phyloP scores from a whole-genome alignment of 1,284 basidiomycete species.

The Taiwanofungus camphoratus region DNA sequence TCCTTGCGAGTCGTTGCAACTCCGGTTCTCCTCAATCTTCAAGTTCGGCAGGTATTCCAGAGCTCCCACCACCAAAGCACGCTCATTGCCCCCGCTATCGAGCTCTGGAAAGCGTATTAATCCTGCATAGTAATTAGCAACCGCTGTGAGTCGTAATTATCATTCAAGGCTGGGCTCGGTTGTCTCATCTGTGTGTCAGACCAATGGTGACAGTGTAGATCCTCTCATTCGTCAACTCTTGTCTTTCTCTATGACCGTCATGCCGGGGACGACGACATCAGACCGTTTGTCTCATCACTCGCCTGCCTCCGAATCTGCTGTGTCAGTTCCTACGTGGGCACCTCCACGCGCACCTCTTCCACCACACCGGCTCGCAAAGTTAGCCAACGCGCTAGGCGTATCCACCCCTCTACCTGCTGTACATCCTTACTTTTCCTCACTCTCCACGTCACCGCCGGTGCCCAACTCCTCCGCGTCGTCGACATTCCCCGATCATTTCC shows the following conservation, averaged over 20 bases:
- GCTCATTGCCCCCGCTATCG: too few species aligned
- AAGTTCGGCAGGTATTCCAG: too few species aligned
- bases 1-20: too few species aligned
- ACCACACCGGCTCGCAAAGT: conserved; percentile 68
- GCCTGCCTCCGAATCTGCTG: conserved; percentile 19
- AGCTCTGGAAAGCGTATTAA: too few species aligned
- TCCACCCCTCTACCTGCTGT: conserved; percentile 61
- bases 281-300: conserved; percentile 20
- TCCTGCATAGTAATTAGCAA: too few species aligned
- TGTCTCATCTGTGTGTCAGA: background rate
- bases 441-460: conserved; percentile 29
- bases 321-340: conserved; percentile 38
- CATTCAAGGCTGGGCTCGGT: too few species aligned
- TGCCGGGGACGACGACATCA: conserved; percentile 20
- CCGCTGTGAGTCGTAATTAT: too few species aligned
- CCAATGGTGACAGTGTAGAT: conserved; percentile 1
- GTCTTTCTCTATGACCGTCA: conserved; percentile 20
- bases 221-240: background rate
- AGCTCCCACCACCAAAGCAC: too few species aligned
- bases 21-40: too few species aligned
- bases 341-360: conserved; percentile 65
- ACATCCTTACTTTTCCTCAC: conserved; percentile 28
- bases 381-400: conserved; percentile 78
- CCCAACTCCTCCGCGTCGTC: conserved; percentile 30
- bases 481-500: conserved; percentile 36